A percentile compares a stretch with the other conserved stretches of the same genome.
phyloP scores from a whole-genome alignment of 2,329 filamentous ascomycete species.

The Epichloe festucae region DNA sequence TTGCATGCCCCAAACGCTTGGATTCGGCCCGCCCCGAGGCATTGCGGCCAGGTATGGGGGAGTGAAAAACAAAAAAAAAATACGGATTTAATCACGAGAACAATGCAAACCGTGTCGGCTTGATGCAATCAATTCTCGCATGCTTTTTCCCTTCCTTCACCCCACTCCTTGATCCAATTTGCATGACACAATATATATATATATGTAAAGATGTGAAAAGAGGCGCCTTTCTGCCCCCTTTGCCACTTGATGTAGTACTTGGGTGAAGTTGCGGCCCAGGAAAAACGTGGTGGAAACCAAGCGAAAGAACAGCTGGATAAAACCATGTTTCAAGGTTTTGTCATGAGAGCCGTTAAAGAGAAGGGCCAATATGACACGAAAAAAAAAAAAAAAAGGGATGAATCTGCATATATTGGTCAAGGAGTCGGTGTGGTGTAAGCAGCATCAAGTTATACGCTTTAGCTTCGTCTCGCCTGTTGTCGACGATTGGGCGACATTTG shows the following conservation, averaged over 20 bases:
- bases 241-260: neutral
- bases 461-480: neutral
- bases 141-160: constrained; percentile 1
- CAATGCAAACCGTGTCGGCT: constrained; percentile 1
- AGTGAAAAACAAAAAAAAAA: neutral
- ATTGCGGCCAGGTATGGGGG: neutral
- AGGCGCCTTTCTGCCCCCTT: neutral
- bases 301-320: neutral
- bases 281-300: neutral
- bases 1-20: neutral
- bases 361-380: neutral
- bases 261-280: neutral
- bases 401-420: neutral
- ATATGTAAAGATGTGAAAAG: neutral
- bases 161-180: constrained; percentile 5
- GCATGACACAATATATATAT: constrained; percentile 3
- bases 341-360: constrained; percentile 4
- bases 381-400: neutral
- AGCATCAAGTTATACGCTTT: neutral
- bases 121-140: constrained; percentile 1
- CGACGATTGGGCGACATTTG: neutral
- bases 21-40: neutral
- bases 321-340: constrained; percentile 1
- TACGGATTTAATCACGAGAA: neutral
- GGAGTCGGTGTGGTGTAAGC: neutral